phyloP scores from a whole-genome alignment of 177 flowering plant species.

The Tripterygium wilfordii region DNA sequence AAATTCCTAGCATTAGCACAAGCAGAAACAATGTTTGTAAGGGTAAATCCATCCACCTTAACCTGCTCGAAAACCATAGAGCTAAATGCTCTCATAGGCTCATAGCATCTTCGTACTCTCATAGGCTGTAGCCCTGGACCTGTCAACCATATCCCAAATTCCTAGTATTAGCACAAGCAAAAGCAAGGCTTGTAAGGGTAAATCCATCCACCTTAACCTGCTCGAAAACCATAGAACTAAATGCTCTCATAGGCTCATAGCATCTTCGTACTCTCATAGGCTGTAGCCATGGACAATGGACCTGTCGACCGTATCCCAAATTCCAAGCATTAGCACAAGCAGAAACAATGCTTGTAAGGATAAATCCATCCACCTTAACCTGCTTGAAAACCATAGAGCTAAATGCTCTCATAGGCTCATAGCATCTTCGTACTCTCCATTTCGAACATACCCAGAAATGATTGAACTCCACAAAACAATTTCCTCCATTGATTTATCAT shows the following conservation, averaged over 20 bases:
- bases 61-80: slow-evolving; percentile 35
- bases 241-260: slow-evolving; percentile 37
- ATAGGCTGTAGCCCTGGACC: too few relatives aligned
- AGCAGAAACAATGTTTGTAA: slow-evolving; percentile 53
- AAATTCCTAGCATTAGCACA: slow-evolving; percentile 48
- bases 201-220: slow-evolving; percentile 32
- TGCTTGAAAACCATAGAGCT: slow-evolving; percentile 35
- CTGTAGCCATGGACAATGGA: too few relatives aligned
- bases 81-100: slow-evolving; percentile 29
- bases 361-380: slow-evolving; percentile 32
- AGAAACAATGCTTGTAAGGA: slow-evolving; percentile 49
- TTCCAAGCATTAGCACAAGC: slow-evolving; percentile 52
- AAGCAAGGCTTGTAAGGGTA: slow-evolving; percentile 50
- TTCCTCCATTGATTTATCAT: slow-evolving; percentile 11
- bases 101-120: slow-evolving; percentile 48
- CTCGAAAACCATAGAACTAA: slow-evolving; percentile 37
- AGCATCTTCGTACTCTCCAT: slow-evolving; percentile 51
- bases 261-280: slow-evolving; percentile 40
- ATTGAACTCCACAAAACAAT: slow-evolving; percentile 50
- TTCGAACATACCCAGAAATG: slow-evolving; percentile 54
- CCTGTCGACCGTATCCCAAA: slow-evolving; percentile 55
- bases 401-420: slow-evolving; percentile 36
- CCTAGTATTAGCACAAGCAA: slow-evolving; percentile 53
- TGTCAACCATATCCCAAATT: slow-evolving; percentile 54
- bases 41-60: slow-evolving; percentile 36